Evolutionary conservation across 1,139 yeast genomes (phyloP).

Genomic region (Lodderomyces theae): DNA sequence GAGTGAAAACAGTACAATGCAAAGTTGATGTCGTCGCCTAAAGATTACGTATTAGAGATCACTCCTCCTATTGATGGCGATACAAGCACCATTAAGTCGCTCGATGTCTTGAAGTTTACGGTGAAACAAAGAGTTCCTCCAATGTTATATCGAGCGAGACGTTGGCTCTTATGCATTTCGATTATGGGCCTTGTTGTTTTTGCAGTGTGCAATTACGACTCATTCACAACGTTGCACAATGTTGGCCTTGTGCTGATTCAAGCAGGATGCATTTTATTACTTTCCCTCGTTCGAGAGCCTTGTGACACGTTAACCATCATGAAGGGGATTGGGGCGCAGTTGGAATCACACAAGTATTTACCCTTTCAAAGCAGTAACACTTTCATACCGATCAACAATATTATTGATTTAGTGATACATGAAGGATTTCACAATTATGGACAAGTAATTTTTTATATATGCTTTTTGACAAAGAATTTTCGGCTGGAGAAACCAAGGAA

Average conservation of each 20-base stretch:
- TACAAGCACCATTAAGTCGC: slow-evolving; percentile 5
- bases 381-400: slow-evolving; percentile 52
- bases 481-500: slow-evolving; percentile 16
- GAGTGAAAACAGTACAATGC: not conserved
- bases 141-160: slow-evolving; percentile 5
- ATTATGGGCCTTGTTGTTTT: not conserved
- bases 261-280: slow-evolving; percentile 9
- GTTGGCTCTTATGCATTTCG: not conserved
- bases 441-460: slow-evolving; percentile 59
- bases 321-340: slow-evolving; percentile 39
- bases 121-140: slow-evolving; percentile 11
- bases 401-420: slow-evolving; percentile 61
- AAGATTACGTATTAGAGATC: slow-evolving; percentile 30
- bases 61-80: slow-evolving; percentile 19
- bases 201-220: not conserved
- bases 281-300: slow-evolving; percentile 24
- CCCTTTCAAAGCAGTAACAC: slow-evolving; percentile 22
- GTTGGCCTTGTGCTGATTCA: not conserved
- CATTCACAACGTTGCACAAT: slow-evolving; percentile 1
- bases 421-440: slow-evolving; percentile 66
- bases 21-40: slow-evolving; percentile 28
- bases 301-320: slow-evolving; percentile 35
- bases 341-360: slow-evolving; percentile 29
- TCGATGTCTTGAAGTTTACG: slow-evolving; percentile 17
- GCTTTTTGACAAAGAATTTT: slow-evolving; percentile 46